These are phyloP conservation scores for Pichia sp. DNA, from an alignment of 1,139 yeast genomes.

Conservation along the genomic window DNA sequence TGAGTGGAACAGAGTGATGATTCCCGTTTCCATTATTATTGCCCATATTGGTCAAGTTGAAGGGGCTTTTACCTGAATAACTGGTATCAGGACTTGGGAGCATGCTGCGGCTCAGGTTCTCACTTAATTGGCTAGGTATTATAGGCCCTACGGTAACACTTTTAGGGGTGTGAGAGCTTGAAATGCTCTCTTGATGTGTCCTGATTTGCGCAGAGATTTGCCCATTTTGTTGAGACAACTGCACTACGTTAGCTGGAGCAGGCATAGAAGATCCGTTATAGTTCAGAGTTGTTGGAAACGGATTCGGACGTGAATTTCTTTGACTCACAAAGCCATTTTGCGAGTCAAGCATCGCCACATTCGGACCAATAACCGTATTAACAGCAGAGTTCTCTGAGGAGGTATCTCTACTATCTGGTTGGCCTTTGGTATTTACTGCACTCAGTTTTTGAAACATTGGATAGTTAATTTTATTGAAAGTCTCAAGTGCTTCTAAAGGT, in stretches of 20 bases:
- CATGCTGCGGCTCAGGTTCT: neutral
- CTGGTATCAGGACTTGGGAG: neutral
- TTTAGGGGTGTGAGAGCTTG: neutral
- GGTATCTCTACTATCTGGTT: neutral
- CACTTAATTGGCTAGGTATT: too few species aligned
- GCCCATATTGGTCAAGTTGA: neutral
- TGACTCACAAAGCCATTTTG: neutral
- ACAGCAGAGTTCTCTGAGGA: neutral
- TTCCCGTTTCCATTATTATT: too few species aligned
- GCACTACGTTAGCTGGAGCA: neutral
- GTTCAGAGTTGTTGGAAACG: neutral
- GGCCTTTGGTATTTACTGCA: neutral
- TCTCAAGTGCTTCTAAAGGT: conserved; percentile 57
- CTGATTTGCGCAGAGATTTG: neutral
- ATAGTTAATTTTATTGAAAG: conserved; percentile 36
- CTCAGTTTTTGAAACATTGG: conserved; percentile 2
- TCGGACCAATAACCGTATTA: neutral
- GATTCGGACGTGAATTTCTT: neutral
- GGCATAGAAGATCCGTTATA: neutral
- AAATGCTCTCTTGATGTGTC: neutral
- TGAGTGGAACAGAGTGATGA: neutral
- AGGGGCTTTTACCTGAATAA: neutral
- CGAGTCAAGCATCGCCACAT: neutral
- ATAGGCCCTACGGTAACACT: neutral
- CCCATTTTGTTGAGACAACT: neutral